Evolutionary conservation across 2,329 filamentous ascomycete species (phyloP).

Genomic region (Onygenales sp.): DNA sequence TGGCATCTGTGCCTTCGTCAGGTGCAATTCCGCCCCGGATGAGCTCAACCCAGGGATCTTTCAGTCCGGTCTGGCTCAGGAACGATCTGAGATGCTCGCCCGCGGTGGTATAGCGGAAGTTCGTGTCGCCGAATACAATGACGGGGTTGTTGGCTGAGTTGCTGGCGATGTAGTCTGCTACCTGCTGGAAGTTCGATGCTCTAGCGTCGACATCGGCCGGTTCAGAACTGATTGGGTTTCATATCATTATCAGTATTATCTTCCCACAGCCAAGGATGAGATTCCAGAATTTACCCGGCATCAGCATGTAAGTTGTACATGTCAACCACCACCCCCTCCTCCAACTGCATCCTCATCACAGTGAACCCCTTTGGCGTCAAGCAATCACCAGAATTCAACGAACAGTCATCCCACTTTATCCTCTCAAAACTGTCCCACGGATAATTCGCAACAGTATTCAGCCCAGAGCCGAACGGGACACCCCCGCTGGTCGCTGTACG

Average conservation of each 20-base stretch:
- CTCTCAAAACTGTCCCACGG: constrained; percentile 41
- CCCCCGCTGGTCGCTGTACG: constrained; percentile 53
- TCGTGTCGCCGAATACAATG: constrained; percentile 56
- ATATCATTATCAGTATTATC: background rate
- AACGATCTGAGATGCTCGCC: constrained; percentile 46
- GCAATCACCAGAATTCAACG: constrained; percentile 49
- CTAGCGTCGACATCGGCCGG: constrained; percentile 46
- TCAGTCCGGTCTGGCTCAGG: constrained; percentile 42
- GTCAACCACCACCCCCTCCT: constrained; percentile 48
- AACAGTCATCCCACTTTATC: constrained; percentile 52
- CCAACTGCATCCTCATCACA: constrained; percentile 51
- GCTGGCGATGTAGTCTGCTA: constrained; percentile 47
- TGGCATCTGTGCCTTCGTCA: constrained; percentile 24
- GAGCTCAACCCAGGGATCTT: constrained; percentile 52
- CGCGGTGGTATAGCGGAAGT: constrained; percentile 52
- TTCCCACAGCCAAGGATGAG: background rate
- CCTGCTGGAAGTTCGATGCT: constrained; percentile 50
- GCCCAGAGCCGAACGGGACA: constrained; percentile 49
- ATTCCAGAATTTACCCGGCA: constrained; percentile 38
- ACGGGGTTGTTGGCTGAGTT: constrained; percentile 53
- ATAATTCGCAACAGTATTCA: constrained; percentile 54
- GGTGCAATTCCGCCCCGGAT: constrained; percentile 40
- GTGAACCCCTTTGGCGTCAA: constrained; percentile 63
- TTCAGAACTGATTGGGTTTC: constrained; percentile 27
- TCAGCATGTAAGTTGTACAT: constrained; percentile 48